phyloP scores from a whole-genome alignment of 768 basidiomycete genomes.

The Calocybe gangraenosa region DNA sequence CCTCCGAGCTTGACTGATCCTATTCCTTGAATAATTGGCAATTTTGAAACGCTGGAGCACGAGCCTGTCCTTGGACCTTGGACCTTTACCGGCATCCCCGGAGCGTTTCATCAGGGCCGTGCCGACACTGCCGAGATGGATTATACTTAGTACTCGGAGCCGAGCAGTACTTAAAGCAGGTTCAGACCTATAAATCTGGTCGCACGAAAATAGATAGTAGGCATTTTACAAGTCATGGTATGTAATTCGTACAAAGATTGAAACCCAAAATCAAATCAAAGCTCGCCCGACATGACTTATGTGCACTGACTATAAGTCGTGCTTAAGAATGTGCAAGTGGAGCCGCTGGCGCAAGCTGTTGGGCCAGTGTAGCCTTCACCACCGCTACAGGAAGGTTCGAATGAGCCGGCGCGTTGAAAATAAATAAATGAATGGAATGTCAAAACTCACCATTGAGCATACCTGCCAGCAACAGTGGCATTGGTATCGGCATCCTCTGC shows the following conservation, averaged over 20 bases:
- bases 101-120: too few relatives aligned
- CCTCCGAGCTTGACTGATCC: too few relatives aligned
- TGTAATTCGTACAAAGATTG: background rate
- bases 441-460: conserved; percentile 29
- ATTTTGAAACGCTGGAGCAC: too few relatives aligned
- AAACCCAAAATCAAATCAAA: background rate
- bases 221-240: too few relatives aligned
- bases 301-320: conserved; percentile 28
- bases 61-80: too few relatives aligned
- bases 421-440: background rate
- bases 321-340: conserved; percentile 24
- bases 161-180: too few relatives aligned
- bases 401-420: background rate
- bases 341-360: conserved; percentile 24
- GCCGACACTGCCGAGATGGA: too few relatives aligned
- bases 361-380: conserved; percentile 25
- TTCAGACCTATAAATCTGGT: too few relatives aligned
- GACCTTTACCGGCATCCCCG: too few relatives aligned
- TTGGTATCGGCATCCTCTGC: conserved; percentile 6
- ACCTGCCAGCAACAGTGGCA: conserved; percentile 25
- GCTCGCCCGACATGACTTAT: conserved; percentile 7
- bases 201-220: too few relatives aligned
- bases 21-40: too few relatives aligned
- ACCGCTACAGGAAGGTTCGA: conserved; percentile 16
- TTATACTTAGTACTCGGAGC: too few relatives aligned